Evolutionary conservation across 345 rosid species (phyloP), one percentile per base, ranked within the genome.

Genomic region (Carallia brachiata): DNA sequence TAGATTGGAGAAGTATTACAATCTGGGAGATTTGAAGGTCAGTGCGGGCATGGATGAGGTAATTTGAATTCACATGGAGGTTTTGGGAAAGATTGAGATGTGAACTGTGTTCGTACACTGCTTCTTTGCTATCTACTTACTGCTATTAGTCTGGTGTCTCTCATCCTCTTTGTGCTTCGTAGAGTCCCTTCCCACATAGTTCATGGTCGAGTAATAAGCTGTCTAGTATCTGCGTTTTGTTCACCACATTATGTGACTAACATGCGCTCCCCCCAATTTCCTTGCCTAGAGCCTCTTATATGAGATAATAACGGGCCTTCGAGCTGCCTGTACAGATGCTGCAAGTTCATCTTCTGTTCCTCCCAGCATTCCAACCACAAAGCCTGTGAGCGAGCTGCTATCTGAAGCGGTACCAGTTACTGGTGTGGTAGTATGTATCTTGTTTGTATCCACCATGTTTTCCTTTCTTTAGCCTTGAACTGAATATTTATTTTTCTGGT

Each of bases 271-370:
- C 5, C 63, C 37, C 23, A 23, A 0, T 19, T 68, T 37, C 78
- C 66, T 54, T 31, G 66, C 70, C 69, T 75, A 95, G 99, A 81
- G 85, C 77, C 81, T 95, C 70, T 73, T 95, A 61, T 92, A 86
- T 69, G 99, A 92, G 77, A 84, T 95, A 74, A 92, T 92, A 36
- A 71, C 93, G 28, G 86, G 97, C 74, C 89, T 87, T 65, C 91
- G 85, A 66, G 83, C 93, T 52, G 83, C 83, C 52, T 80, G 84
- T 72, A 76, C 77, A 12, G 89, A 89, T 77, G 84, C 82, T 59
- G 93, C 90, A 62, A 95, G 99, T 80, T 95, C 97, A 70, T 93
- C 98, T 78, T 88, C 90, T 73, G 79, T 87, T 70, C 86, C 82
- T 66, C 88, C 93, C 57, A 80, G 81, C 73, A 55, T 84, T 74